These are phyloP conservation scores for Gaultheria prostrata DNA, from an alignment of 148 eudicot species.

Conservation along the genomic window DNA sequence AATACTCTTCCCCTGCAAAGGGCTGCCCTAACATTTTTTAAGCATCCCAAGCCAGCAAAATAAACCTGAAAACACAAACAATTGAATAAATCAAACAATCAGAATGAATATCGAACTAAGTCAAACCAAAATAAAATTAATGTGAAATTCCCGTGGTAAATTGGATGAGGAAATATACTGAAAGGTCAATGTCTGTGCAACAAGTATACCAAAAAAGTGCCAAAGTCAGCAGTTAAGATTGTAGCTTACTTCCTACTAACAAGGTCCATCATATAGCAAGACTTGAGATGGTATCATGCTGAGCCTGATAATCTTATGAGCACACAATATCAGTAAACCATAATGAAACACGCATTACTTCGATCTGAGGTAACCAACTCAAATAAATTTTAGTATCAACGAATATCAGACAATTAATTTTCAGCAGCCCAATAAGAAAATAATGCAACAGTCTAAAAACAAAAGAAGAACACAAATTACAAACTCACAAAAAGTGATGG, in stretches of 20 bases:
- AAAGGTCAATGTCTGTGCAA: not conserved
- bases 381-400: not conserved
- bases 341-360: conserved; percentile 6
- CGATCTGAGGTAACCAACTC: conserved; percentile 1
- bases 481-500: not conserved
- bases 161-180: not conserved
- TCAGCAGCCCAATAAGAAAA: not conserved
- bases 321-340: conserved; percentile 21
- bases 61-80: conserved; percentile 63
- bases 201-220: not conserved
- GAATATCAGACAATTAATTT: not conserved
- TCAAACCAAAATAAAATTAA: conserved; percentile 3
- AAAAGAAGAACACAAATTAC: not conserved
- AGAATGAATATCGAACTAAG: conserved; percentile 12
- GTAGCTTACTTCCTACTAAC: conserved; percentile 29
- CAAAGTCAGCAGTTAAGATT: conserved; percentile 17
- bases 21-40: conserved; percentile 91
- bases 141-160: not conserved
- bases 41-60: conserved; percentile 93
- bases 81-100: conserved; percentile 6
- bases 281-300: conserved; percentile 15
- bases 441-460: not conserved
- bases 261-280: conserved; percentile 24
- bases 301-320: conserved; percentile 21
- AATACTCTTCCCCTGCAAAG: conserved; percentile 92